These are phyloP conservation scores for Heimioporus retisporus DNA, from an alignment of 1,284 basidiomycete species.

Conservation along the genomic window DNA sequence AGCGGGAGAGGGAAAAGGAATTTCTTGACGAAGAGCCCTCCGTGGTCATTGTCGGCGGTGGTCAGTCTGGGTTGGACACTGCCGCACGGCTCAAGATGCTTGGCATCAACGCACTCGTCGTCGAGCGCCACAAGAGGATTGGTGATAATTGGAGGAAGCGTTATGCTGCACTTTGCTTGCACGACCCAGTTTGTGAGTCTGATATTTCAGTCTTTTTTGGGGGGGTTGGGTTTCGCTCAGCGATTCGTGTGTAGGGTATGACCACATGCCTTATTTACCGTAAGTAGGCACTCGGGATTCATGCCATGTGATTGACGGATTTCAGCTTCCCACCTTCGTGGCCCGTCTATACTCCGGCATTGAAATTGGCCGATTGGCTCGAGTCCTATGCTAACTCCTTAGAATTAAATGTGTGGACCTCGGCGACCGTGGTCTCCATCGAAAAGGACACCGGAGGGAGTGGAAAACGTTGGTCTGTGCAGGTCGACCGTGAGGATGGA, in stretches of 20 bases:
- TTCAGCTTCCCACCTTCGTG: slow-evolving; percentile 47
- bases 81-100: slow-evolving; percentile 58
- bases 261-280: slow-evolving; percentile 49
- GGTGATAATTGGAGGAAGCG: slow-evolving; percentile 42
- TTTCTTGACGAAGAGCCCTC: slow-evolving; percentile 44
- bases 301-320: neutral
- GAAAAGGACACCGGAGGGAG: slow-evolving; percentile 39
- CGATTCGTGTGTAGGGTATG: slow-evolving; percentile 32
- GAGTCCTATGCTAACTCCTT: slow-evolving; percentile 57
- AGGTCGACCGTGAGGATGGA: slow-evolving; percentile 44
- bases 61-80: slow-evolving; percentile 48
- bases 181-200: slow-evolving; percentile 40
- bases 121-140: slow-evolving; percentile 43
- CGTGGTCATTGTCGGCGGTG: slow-evolving; percentile 54
- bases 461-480: slow-evolving; percentile 52
- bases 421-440: slow-evolving; percentile 46
- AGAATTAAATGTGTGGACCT: slow-evolving; percentile 60
- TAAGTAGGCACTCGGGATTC: slow-evolving; percentile 25
- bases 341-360: slow-evolving; percentile 53
- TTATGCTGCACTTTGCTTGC: slow-evolving; percentile 39
- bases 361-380: slow-evolving; percentile 59
- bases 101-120: slow-evolving; percentile 45
- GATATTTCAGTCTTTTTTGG: slow-evolving; percentile 27
- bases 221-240: no score
- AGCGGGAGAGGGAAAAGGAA: slow-evolving; percentile 51